phyloP scores from a whole-genome alignment of 495 filamentous ascomycete species.

The Peziza echinospora region DNA sequence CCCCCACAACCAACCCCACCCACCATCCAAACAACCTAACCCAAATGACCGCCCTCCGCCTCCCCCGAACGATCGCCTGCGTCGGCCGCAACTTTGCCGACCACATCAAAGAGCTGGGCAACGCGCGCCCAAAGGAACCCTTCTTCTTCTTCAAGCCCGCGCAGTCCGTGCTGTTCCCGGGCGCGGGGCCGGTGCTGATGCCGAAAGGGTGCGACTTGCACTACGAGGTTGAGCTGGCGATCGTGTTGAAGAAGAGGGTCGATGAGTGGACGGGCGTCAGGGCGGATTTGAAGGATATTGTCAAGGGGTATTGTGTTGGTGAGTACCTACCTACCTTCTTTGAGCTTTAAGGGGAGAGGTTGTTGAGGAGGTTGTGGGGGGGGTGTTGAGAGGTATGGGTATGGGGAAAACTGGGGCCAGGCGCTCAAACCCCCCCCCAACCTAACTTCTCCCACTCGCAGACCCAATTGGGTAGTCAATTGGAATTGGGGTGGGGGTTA shows the following conservation, averaged over 20 bases:
- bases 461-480: not conserved
- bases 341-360: too few species aligned
- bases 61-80: constrained; percentile 64
- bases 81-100: constrained; percentile 97
- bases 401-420: too few species aligned
- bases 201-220: constrained; percentile 67
- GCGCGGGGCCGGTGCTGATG: constrained; percentile 57
- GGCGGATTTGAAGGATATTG: constrained; percentile 33
- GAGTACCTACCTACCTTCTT: too few species aligned
- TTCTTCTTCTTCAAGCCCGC: constrained; percentile 98
- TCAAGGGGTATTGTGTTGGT: constrained; percentile 29
- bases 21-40: too few species aligned
- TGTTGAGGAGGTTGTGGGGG: too few species aligned
- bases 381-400: too few species aligned
- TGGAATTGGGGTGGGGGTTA: too few species aligned
- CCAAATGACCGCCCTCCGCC: not conserved
- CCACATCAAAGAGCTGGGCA: constrained; percentile 85
- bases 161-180: constrained; percentile 55
- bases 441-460: not conserved
- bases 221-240: constrained; percentile 84
- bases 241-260: constrained; percentile 61
- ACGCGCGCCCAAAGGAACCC: constrained; percentile 61
- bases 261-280: constrained; percentile 47
- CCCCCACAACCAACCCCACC: too few species aligned
- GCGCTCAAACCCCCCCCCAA: too few species aligned